Evolutionary conservation across 306 rosid genomes (phyloP).

Genomic region (Nissolia schottii): DNA sequence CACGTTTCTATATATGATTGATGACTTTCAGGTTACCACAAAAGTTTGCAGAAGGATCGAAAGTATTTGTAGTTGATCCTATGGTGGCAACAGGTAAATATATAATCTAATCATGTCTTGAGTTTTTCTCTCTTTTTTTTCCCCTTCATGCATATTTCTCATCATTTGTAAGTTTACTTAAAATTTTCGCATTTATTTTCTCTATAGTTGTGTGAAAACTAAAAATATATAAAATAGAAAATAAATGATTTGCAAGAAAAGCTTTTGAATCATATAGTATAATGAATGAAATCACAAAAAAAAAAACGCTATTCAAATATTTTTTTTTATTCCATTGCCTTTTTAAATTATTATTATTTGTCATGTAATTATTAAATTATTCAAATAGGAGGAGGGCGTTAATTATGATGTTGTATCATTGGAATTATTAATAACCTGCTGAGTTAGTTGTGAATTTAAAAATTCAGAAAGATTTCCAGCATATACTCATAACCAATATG

Average conservation of each 20-base stretch:
- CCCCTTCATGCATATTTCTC: neutral
- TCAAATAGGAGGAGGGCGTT: too few relatives aligned
- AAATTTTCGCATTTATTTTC: too few relatives aligned
- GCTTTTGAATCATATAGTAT: neutral
- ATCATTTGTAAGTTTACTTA: neutral
- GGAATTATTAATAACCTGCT: too few relatives aligned
- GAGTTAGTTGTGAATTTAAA: too few relatives aligned
- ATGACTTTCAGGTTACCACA: conserved; percentile 61
- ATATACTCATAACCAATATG: too few relatives aligned
- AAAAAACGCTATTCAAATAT: neutral
- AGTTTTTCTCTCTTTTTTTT: conserved; percentile 14
- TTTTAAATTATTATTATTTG: too few relatives aligned
- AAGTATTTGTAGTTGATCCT: conserved; percentile 86
- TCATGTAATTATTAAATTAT: too few relatives aligned
- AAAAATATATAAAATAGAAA: too few relatives aligned
- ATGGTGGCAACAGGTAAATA: conserved; percentile 91
- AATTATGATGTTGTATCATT: too few relatives aligned
- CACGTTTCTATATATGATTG: neutral
- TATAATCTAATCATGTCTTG: conserved; percentile 12
- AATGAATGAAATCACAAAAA: neutral
- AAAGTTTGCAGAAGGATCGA: conserved; percentile 65
- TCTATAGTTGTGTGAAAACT: neutral
- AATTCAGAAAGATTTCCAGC: too few relatives aligned
- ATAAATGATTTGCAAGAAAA: neutral
- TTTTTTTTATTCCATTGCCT: neutral